Evolutionary conservation across 768 basidiomycete species (phyloP).

Genomic region (Albatrellus ellisii): DNA sequence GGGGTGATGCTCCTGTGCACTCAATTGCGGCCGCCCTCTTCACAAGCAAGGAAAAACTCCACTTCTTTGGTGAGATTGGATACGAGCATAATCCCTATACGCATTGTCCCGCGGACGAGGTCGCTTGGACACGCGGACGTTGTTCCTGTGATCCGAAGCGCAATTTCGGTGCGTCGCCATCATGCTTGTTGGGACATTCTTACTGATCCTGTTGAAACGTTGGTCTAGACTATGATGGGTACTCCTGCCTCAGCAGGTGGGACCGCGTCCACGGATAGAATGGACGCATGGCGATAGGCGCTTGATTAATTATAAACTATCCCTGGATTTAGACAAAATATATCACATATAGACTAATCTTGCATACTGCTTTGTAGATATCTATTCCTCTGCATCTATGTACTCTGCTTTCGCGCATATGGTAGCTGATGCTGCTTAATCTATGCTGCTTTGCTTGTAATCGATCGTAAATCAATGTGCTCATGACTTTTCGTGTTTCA

Average conservation of each 20-base stretch:
- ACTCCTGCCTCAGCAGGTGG: slow-evolving; percentile 46
- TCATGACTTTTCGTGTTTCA: too few species aligned
- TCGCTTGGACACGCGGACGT: slow-evolving; percentile 26
- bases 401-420: too few species aligned
- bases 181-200: neutral
- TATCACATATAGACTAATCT: too few species aligned
- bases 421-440: too few species aligned
- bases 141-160: slow-evolving; percentile 36
- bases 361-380: too few species aligned
- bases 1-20: slow-evolving; percentile 36
- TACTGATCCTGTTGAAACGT: neutral
- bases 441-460: too few species aligned
- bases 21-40: slow-evolving; percentile 38
- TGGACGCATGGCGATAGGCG: too few species aligned
- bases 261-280: too few species aligned
- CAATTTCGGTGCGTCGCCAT: slow-evolving; percentile 43
- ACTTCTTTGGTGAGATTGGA: slow-evolving; percentile 60
- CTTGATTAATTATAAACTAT: too few species aligned
- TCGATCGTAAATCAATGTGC: too few species aligned
- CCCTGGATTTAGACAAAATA: too few species aligned
- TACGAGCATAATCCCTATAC: slow-evolving; percentile 35
- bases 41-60: slow-evolving; percentile 41
- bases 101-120: slow-evolving; percentile 30
- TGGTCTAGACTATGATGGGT: slow-evolving; percentile 36
- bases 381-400: too few species aligned